These are phyloP conservation scores for Aureoboletus auriporus DNA, from an alignment of 768 basidiomycete genomes.

Conservation along the genomic window DNA sequence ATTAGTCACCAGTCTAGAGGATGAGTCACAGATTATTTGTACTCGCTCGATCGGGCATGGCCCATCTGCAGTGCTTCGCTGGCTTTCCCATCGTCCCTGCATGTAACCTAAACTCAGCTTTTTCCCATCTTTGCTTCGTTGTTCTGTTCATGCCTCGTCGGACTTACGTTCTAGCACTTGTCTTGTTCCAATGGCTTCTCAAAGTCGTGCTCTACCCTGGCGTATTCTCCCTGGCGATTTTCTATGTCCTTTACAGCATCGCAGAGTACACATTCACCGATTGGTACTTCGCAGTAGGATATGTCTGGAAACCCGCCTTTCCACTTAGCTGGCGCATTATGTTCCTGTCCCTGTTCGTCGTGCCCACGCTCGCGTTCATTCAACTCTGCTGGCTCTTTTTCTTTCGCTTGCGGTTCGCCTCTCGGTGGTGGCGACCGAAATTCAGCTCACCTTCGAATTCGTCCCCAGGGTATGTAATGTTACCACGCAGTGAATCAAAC, in stretches of 20 bases:
- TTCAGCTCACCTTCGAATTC: neutral
- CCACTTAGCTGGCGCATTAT: conserved; percentile 17
- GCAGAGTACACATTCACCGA: conserved; percentile 8
- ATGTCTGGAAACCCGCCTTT: conserved; percentile 17
- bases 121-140: too few species aligned
- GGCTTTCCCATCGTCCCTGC: too few species aligned
- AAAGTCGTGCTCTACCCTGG: neutral
- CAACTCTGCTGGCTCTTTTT: conserved; percentile 6
- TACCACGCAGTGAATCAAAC: conserved; percentile 6
- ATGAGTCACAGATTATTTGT: too few species aligned
- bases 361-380: conserved; percentile 9
- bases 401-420: neutral
- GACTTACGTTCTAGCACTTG: too few species aligned
- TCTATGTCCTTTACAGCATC: conserved; percentile 6
- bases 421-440: neutral
- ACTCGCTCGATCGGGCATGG: too few species aligned
- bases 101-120: too few species aligned
- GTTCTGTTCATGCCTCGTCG: too few species aligned
- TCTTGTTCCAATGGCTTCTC: neutral
- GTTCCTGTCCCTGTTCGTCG: conserved; percentile 9
- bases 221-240: neutral
- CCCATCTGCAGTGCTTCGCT: too few species aligned
- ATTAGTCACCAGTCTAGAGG: too few species aligned
- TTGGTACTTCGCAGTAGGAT: conserved; percentile 2
- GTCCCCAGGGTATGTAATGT: conserved; percentile 5